A percentile compares a stretch with the other conserved stretches of the same genome.
phyloP scores from a whole-genome alignment of 768 basidiomycete species.

The Tephrocybe rancida region DNA sequence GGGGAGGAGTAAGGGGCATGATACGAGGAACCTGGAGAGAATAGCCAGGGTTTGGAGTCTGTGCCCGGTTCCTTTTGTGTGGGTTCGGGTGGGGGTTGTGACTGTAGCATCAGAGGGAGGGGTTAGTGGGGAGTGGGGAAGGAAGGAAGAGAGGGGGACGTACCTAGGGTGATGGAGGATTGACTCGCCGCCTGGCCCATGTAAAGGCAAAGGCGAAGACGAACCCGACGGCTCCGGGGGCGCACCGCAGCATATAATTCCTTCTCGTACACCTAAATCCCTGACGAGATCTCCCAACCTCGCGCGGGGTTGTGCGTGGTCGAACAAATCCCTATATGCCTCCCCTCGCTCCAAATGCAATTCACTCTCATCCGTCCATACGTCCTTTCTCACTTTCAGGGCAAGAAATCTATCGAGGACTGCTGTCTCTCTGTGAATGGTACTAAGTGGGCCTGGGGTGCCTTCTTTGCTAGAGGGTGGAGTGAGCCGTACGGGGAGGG shows the following conservation, averaged over 20 bases:
- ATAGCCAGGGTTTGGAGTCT: not conserved
- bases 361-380: constrained; percentile 72
- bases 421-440: constrained; percentile 69
- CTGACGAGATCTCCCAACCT: constrained; percentile 77
- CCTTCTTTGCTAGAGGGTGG: constrained; percentile 16
- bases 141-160: too few relatives aligned
- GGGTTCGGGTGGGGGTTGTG: too few relatives aligned
- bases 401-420: constrained; percentile 81
- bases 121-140: not conserved
- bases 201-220: not conserved
- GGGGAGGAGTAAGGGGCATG: too few relatives aligned
- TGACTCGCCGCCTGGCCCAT: too few relatives aligned
- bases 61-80: too few relatives aligned
- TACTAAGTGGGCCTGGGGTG: constrained; percentile 2
- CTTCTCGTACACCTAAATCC: constrained; percentile 39
- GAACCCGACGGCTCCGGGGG: not conserved
- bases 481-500: constrained; percentile 20
- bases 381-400: constrained; percentile 78
- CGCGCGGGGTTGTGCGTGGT: constrained; percentile 71
- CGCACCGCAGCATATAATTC: constrained; percentile 33
- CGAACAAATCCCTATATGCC: constrained; percentile 79
- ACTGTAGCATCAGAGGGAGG: too few relatives aligned
- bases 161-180: too few relatives aligned
- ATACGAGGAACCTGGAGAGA: not conserved
- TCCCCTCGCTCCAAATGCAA: constrained; percentile 78